Conservation (phyloP, 352 stramenopile species). For the Phytophthora foliorum region DNA sequence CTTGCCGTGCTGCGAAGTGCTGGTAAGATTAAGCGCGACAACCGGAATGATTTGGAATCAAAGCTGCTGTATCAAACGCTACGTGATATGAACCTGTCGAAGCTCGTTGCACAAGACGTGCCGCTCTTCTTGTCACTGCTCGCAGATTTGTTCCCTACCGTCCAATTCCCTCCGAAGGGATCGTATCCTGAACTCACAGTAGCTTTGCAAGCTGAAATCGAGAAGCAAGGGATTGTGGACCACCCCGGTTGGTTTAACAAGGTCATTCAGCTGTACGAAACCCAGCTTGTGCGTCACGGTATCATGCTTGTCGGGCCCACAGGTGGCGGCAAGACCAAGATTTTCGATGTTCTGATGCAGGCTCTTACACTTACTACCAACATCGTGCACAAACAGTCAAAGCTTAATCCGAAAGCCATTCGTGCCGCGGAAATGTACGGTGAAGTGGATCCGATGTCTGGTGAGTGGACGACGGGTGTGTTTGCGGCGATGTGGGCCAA, state of each 20-base stretch:
- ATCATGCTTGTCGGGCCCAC: conserved; percentile 99
- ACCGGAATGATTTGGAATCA: conserved; percentile 88
- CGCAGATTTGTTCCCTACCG: conserved; percentile 97
- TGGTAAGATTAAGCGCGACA: conserved; percentile 93
- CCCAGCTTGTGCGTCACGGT: conserved; percentile 97
- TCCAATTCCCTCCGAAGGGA: conserved; percentile 91
- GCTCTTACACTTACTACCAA: conserved; percentile 94
- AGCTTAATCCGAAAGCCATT: conserved; percentile 99
- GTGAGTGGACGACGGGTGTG: conserved; percentile 98
- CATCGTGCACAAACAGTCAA: conserved; percentile 96
- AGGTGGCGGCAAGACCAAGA: conserved; percentile 98
- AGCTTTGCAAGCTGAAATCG: conserved; percentile 89
- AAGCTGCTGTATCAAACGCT: conserved; percentile 92
- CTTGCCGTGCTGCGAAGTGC: conserved; percentile 89
- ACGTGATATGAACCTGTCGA: conserved; percentile 98
- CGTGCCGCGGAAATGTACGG: conserved; percentile 98
- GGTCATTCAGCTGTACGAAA: conserved; percentile 98
- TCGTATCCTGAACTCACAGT: conserved; percentile 97
- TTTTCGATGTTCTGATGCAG: conserved; percentile 96
- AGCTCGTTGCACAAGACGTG: conserved; percentile 98
- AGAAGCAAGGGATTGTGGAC: conserved; percentile 93
- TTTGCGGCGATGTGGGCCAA: conserved; percentile 99
- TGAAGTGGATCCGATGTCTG: conserved; percentile 96
- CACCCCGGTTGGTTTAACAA: conserved; percentile 94
- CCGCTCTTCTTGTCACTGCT: conserved; percentile 97